Evolutionary conservation across 495 filamentous ascomycete genomes (phyloP).

Genomic region (Evernia prunastri): DNA sequence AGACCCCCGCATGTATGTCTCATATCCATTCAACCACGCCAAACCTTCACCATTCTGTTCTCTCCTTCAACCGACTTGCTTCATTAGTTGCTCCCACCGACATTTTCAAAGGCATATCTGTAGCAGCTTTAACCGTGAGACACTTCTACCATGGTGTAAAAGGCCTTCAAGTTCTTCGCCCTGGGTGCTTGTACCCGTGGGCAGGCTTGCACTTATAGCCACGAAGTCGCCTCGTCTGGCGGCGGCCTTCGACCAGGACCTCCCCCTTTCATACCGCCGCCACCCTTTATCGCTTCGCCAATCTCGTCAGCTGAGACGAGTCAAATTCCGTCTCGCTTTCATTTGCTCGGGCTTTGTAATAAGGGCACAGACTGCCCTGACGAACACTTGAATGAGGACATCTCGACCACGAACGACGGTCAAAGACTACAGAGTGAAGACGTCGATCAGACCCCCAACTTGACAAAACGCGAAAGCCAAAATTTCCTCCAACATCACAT

Average conservation of each 20-base stretch:
- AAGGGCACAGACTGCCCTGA: conserved; percentile 11
- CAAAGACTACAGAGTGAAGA: background rate
- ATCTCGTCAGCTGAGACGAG: no score
- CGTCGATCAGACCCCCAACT: background rate
- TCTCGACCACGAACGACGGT: background rate
- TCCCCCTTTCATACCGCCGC: background rate
- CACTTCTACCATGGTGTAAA: conserved; percentile 2
- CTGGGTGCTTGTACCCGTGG: conserved; percentile 12
- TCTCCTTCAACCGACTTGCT: background rate
- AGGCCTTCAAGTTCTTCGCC: conserved; percentile 14
- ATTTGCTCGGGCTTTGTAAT: conserved; percentile 4
- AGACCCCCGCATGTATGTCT: background rate
- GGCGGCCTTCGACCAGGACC: background rate
- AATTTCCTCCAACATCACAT: background rate
- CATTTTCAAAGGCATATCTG: background rate
- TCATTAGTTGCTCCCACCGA: background rate
- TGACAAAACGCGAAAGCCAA: background rate
- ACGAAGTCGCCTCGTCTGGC: conserved; percentile 5
- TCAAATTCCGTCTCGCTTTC: conserved; percentile 9
- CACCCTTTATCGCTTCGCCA: background rate
- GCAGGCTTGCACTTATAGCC: conserved; percentile 1
- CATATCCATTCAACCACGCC: background rate
- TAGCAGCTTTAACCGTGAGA: background rate
- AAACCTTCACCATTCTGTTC: background rate
- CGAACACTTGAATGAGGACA: background rate